Evolutionary conservation across 2,329 filamentous ascomycete species (phyloP).

Genomic region (Cladophialophora psammophila): DNA sequence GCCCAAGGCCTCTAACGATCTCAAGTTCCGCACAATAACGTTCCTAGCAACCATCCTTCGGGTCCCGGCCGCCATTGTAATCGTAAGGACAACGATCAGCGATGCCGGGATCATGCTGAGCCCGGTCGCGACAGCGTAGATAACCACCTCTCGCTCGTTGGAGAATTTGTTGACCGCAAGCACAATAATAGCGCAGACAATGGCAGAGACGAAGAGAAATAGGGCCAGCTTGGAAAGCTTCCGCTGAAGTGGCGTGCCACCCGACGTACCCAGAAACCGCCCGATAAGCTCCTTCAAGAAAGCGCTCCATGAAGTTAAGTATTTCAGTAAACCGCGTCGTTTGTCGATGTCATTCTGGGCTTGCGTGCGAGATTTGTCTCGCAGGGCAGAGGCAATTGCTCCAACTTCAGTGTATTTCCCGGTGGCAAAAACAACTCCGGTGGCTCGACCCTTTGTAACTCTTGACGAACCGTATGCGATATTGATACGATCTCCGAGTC

Average conservation of each 20-base stretch:
- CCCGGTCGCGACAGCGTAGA: conserved; percentile 67
- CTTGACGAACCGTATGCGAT: conserved; percentile 68
- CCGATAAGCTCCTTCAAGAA: conserved; percentile 70
- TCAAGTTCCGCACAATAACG: conserved; percentile 60
- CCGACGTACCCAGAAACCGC: too few species aligned
- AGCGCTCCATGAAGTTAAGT: conserved; percentile 63
- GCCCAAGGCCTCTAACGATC: conserved; percentile 62
- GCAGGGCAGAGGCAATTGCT: conserved; percentile 69
- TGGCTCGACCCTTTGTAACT: conserved; percentile 68
- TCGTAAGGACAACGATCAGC: conserved; percentile 67
- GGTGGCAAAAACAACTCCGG: conserved; percentile 66
- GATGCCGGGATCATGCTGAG: conserved; percentile 68
- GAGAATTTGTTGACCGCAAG: conserved; percentile 68
- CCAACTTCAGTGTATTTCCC: conserved; percentile 69
- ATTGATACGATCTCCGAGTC: conserved; percentile 67
- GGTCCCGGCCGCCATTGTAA: conserved; percentile 66
- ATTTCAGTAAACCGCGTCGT: conserved; percentile 61
- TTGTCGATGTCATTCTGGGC: conserved; percentile 62
- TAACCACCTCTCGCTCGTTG: conserved; percentile 66
- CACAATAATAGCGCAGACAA: conserved; percentile 73
- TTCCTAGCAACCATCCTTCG: conserved; percentile 60
- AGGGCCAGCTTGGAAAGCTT: conserved; percentile 73
- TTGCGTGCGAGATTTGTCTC: conserved; percentile 57
- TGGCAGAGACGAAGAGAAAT: conserved; percentile 69
- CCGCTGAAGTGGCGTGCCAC: conserved; percentile 71